Evolutionary conservation across 495 filamentous ascomycete species (phyloP).

Genomic region (Trypethelium eluteriae): DNA sequence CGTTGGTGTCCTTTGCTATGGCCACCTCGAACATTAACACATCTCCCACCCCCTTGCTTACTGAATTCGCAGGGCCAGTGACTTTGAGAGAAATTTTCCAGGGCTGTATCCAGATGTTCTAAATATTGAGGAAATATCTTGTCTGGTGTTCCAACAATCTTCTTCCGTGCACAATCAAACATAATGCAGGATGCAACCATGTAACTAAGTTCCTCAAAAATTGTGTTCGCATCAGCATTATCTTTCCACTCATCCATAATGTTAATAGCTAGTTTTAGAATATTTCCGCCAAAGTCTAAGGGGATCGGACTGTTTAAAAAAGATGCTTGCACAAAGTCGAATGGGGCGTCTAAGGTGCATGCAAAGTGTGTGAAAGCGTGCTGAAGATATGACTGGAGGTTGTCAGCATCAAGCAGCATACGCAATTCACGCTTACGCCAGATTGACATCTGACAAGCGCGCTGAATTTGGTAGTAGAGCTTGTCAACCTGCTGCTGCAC

Average conservation of each 20-base stretch:
- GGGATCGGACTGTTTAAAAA: slow-evolving; percentile 42
- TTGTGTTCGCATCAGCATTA: slow-evolving; percentile 28
- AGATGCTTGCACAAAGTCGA: slow-evolving; percentile 49
- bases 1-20: slow-evolving; percentile 49
- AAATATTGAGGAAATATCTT: slow-evolving; percentile 33
- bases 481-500: slow-evolving; percentile 46
- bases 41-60: slow-evolving; percentile 31
- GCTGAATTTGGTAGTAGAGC: slow-evolving; percentile 39
- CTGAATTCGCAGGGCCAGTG: slow-evolving; percentile 45
- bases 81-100: slow-evolving; percentile 44
- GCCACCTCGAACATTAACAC: slow-evolving; percentile 39
- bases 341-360: slow-evolving; percentile 42
- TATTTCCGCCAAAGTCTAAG: slow-evolving; percentile 47
- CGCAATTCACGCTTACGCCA: slow-evolving; percentile 38
- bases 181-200: slow-evolving; percentile 51
- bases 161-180: slow-evolving; percentile 44
- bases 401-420: slow-evolving; percentile 45
- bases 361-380: slow-evolving; percentile 53
- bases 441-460: slow-evolving; percentile 36
- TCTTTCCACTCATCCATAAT: slow-evolving; percentile 37
- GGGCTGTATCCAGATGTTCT: slow-evolving; percentile 38
- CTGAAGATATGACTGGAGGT: slow-evolving; percentile 45
- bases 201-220: slow-evolving; percentile 43
- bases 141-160: slow-evolving; percentile 21
- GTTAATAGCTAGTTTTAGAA: slow-evolving; percentile 43